Base-by-base conservation (phyloP, 2,329 filamentous ascomycete genomes). In the Mycosphaerella sp. region DNA sequence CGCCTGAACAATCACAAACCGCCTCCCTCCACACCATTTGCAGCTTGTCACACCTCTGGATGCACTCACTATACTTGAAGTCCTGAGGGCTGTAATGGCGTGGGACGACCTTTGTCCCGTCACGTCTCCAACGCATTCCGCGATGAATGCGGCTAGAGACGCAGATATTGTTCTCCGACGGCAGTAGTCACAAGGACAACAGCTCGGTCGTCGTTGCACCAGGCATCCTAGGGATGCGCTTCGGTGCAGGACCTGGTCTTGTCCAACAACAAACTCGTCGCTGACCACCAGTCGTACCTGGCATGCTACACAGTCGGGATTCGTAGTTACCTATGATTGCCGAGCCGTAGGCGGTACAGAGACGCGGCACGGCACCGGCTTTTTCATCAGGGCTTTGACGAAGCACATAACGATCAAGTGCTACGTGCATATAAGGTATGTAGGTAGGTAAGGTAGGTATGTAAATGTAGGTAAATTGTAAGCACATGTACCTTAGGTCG, bases 301-400 rank as follows among this genome's bases (percentile, higher is more conserved):
- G 45, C 7, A 34, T 34, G 45, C 45, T 40, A 34, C 45, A 37
- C 45, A 25, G 34, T 48, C 41, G 37, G 45, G 45, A 48, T 6
- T 36, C 14, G 21, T 21, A 21, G 21, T 21, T 21, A n/a, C n/a
- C n/a, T n/a, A n/a, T n/a, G 4, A 21, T 25, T 41, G 25, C 45
- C 35, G 36, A 36, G 10, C 36, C 18, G 21, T 28, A 41, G 21
- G 4, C 6, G 4, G 21, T 6, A 21, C 21, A 21, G 21, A 21
- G 34, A 30, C 25, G 21, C 45, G 36, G 45, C 45, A 41, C 36
- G 45, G 36, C 9, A 16, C n/a, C 45, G 45, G 45, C 45, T 41
- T 12, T 48, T 41, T 39, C 36, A 41, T 36, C 45, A 41, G 30
- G 30, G 8, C n/a, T n/a, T n/a, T n/a, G n/a, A n/a, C n/a, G n/a